Evolutionary conservation across 768 basidiomycete species (phyloP).

Genomic region (Leccinum truebloodii): DNA sequence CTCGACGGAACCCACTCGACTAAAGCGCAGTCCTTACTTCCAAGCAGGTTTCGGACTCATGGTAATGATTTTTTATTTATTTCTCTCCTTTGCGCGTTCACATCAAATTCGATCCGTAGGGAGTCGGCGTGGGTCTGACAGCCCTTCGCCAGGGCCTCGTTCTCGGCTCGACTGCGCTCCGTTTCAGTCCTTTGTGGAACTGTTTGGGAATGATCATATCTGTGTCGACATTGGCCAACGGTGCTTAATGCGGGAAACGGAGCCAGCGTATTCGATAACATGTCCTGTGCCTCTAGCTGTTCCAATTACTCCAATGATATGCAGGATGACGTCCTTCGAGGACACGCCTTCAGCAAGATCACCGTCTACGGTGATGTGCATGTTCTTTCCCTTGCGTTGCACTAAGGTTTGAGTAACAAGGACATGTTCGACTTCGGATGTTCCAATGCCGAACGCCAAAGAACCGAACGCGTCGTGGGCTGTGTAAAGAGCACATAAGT

Average conservation of each 20-base stretch:
- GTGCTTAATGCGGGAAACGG: conserved; percentile 81
- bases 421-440: conserved; percentile 93
- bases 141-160: conserved; percentile 69
- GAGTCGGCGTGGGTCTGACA: conserved; percentile 85
- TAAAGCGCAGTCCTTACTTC: conserved; percentile 85
- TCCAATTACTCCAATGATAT: conserved; percentile 89
- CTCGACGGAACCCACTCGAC: conserved; percentile 22
- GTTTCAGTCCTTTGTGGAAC: too few relatives aligned
- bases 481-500: conserved; percentile 30
- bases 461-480: conserved; percentile 94
- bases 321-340: conserved; percentile 88
- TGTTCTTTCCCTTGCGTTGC: conserved; percentile 88
- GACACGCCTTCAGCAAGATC: conserved; percentile 77
- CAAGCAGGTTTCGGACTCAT: conserved; percentile 98
- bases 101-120: conserved; percentile 46
- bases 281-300: conserved; percentile 93
- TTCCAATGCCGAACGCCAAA: conserved; percentile 91
- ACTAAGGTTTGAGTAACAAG: conserved; percentile 89
- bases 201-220: too few relatives aligned
- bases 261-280: conserved; percentile 92
- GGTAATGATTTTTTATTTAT: conserved; percentile 46
- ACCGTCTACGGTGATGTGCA: conserved; percentile 89
- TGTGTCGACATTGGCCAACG: too few relatives aligned
- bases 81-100: conserved; percentile 1
- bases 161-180: conserved; percentile 72